phyloP scores from a whole-genome alignment of 305 asterid species.

The Solanum hybrid region DNA sequence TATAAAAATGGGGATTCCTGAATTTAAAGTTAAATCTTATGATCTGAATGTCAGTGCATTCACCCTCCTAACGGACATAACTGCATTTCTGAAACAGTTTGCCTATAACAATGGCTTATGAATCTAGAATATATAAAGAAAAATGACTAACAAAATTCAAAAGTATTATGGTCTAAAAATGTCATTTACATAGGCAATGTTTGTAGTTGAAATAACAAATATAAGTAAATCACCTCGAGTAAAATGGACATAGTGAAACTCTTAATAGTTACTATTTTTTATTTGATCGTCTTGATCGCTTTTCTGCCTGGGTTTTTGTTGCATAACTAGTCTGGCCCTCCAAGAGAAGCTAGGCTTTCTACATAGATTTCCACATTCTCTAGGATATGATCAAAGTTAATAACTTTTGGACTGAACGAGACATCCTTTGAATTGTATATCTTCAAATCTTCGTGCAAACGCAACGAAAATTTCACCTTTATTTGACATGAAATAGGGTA shows the following conservation, averaged over 20 bases:
- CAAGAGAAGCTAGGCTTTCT: slow-evolving; percentile 31
- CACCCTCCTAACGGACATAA: too few species aligned
- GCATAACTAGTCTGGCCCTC: not conserved
- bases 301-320: not conserved
- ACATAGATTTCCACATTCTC: not conserved
- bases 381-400: not conserved
- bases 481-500: slow-evolving; percentile 4
- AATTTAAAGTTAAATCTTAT: too few species aligned
- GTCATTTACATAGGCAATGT: too few species aligned
- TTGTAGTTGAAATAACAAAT: too few species aligned
- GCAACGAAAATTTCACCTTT: not conserved
- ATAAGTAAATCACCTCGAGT: too few species aligned
- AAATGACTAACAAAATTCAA: not conserved
- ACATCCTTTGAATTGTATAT: slow-evolving; percentile 23
- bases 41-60: too few species aligned
- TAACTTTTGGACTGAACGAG: slow-evolving; percentile 11
- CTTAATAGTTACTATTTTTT: not conserved
- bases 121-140: too few species aligned
- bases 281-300: not conserved
- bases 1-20: too few species aligned
- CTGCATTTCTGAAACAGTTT: too few species aligned
- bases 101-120: too few species aligned
- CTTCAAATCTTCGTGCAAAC: not conserved
- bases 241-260: not conserved
- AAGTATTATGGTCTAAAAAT: too few species aligned